Conservation (phyloP, 306 rosid genomes). For the Spatholobus suberectus region DNA sequence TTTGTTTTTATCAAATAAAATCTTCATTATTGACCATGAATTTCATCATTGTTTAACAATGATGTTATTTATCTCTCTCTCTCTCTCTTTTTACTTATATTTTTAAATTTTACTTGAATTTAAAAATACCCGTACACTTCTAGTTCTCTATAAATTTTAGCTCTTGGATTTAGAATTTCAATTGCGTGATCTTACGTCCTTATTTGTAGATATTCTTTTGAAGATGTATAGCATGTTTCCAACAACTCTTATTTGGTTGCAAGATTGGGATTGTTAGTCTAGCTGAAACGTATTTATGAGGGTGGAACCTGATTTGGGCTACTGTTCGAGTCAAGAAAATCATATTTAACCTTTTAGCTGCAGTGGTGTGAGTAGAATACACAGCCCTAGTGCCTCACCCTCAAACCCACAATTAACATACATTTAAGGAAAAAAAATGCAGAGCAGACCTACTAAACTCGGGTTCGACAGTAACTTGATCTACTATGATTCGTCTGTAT, state of each 20-base stretch:
- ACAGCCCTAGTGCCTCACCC: background rate
- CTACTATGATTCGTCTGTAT: background rate
- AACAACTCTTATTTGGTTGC: too few species aligned
- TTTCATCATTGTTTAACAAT: background rate
- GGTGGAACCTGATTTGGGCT: background rate
- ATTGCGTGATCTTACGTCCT: background rate
- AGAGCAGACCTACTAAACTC: background rate
- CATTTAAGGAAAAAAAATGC: background rate
- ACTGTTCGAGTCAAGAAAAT: background rate
- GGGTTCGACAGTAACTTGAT: background rate
- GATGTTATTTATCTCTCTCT: background rate
- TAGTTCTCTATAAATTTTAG: too few species aligned
- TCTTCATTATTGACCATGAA: too few species aligned
- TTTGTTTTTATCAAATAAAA: too few species aligned
- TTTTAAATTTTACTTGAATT: too few species aligned
- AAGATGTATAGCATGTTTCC: too few species aligned
- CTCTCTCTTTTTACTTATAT: background rate
- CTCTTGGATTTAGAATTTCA: too few species aligned
- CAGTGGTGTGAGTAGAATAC: background rate
- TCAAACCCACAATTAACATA: background rate
- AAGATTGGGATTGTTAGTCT: background rate
- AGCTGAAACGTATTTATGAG: background rate
- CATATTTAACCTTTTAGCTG: background rate
- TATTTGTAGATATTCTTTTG: background rate
- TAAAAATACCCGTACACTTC: background rate